phyloP scores from a whole-genome alignment of 306 rosid species.

The Rosa multiflora region DNA sequence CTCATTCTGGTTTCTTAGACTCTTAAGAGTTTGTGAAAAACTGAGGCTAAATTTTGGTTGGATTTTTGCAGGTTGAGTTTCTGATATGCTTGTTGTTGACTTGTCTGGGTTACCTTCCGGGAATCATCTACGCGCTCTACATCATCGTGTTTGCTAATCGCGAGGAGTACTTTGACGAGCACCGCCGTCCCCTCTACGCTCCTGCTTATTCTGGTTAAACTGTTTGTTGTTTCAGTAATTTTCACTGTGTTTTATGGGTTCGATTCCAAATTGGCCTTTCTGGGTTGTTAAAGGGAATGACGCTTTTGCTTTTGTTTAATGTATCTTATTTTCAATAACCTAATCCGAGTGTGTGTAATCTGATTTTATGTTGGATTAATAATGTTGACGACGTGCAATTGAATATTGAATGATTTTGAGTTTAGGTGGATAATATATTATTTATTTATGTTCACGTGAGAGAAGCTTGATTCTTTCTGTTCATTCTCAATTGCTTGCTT shows the following conservation, averaged over 20 bases:
- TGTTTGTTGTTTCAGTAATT: background rate
- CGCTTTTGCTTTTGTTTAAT: background rate
- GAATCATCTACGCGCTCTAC: constrained; percentile 91
- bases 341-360: background rate
- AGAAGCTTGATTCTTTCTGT: background rate
- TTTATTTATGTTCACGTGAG: background rate
- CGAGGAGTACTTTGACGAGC: constrained; percentile 79
- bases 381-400: background rate
- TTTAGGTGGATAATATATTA: background rate
- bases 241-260: background rate
- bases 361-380: background rate
- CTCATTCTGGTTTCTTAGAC: background rate
- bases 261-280: background rate
- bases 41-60: background rate
- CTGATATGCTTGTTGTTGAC: constrained; percentile 84
- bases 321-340: background rate
- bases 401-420: background rate
- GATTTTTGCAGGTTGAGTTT: constrained; percentile 56
- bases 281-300: background rate
- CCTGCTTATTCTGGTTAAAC: constrained; percentile 14
- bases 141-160: constrained; percentile 77
- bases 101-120: constrained; percentile 81
- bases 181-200: constrained; percentile 75
- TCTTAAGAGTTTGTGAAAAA: background rate
- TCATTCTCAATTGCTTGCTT: background rate